A percentile compares a stretch with the other conserved stretches of the same genome.
Evolutionary conservation across 106 monocot genomes (phyloP).

Genomic region (Posidonia australis): DNA sequence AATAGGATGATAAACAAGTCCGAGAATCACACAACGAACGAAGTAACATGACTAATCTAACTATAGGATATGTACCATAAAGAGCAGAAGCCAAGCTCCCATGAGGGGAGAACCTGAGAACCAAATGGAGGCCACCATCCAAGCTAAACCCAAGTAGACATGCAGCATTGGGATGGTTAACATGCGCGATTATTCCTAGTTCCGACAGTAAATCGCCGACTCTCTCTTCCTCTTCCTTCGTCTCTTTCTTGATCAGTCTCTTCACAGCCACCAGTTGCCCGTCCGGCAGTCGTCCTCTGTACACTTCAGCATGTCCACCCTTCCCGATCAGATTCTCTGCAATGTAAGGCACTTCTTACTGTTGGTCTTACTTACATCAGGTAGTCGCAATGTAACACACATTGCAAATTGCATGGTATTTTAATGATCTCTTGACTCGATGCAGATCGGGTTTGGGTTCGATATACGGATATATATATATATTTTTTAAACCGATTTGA

Average conservation of each 20-base stretch:
- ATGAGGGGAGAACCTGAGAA: conserved; percentile 82
- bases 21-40: too few relatives aligned
- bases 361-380: too few relatives aligned
- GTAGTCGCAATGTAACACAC: too few relatives aligned
- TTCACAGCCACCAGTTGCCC: conserved; percentile 88
- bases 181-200: conserved; percentile 91
- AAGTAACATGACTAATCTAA: neutral
- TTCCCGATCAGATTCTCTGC: conserved; percentile 86
- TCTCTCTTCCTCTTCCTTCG: conserved; percentile 65
- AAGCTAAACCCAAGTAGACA: conserved; percentile 81
- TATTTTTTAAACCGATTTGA: too few relatives aligned
- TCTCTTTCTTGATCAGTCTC: conserved; percentile 53
- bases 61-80: conserved; percentile 48
- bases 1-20: neutral
- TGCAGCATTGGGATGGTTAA: conserved; percentile 89
- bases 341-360: too few relatives aligned
- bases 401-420: too few relatives aligned
- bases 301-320: conserved; percentile 94
- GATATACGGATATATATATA: too few relatives aligned
- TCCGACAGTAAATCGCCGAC: conserved; percentile 74
- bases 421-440: too few relatives aligned
- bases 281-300: conserved; percentile 54
- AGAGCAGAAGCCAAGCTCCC: conserved; percentile 90
- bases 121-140: conserved; percentile 74
- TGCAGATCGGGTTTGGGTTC: too few relatives aligned